Evolutionary conservation across 441 rosid genomes (phyloP), one percentile per base, ranked within the genome.

Genomic region (Syzygium syzygioides): DNA sequence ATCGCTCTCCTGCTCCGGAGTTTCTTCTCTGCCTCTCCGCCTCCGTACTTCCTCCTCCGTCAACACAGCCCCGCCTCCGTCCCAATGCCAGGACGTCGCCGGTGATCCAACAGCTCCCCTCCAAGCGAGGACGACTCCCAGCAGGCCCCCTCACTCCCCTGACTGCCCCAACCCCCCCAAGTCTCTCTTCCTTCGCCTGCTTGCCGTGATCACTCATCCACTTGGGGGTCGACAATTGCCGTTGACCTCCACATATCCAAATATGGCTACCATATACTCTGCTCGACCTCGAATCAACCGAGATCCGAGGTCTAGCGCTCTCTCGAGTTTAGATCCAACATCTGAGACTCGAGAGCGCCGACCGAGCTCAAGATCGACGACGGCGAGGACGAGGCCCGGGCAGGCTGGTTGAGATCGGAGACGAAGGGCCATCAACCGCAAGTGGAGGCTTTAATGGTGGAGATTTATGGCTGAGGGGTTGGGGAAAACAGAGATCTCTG

Each of bases 311-410:
- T 62, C 68, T 6, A 14, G 0, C 19, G 34, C 34, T 64, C 5
- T 19, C 37, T 64, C 30, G 37, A 62, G 71, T 2, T 62, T 62
- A 62, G 10, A 64, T 0, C 71, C 71, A 30, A n/a, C n/a, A 14
- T n/a, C 3, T n/a, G 71, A 30, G 71, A 37, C 71, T 64, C 6
- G 11, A 64, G 71, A n/a, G 71, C 1, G 37, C 71, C 37, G 37
- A 15, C 19, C 2, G 18, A 60, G 66, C 32, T 13, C 34, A 34
- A 62, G 66, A 30, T 60, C 32, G 32, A 60, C 2, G 10, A 3
- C 9, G 0, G 71, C 0, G 10, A 62, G 34, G 37, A n/a, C 19
- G 0, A 62, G 1, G 34, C 10, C 5, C 5, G 2, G 20, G 34
- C 18, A 9, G 71, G 71, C 34, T n/a, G 30, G 19, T 7, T 9